Evolutionary conservation across 805 yeast genomes (phyloP), one percentile per base, ranked within the genome.

Genomic region (Myxozyma neotropica): DNA sequence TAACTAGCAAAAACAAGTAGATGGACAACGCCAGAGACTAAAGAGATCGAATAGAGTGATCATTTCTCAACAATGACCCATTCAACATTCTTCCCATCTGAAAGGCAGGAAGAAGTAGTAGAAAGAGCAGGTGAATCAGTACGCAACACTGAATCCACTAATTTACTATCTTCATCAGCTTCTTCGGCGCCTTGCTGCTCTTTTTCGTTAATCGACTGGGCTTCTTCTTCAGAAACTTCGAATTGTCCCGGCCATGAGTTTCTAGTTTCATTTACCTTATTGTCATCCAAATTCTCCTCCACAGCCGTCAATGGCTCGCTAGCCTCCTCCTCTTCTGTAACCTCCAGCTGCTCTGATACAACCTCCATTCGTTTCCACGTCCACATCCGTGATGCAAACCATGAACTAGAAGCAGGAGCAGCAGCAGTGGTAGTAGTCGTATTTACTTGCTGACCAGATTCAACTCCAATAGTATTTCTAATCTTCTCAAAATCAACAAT

Each of bases 31-130:
- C 33, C 33, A 10, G 19, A 23, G 27, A 12, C 8, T 17, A 19
- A 23, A 6, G 12, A 23, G 15, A 19, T 5, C 8, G 15, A 42
- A 42, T 5, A 15, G 8, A 17, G 15, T 23, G 29, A 44, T 17
- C 21, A 44, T 8, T 44, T 44, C 48, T 44, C 48, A 23, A 44
- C 48, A 24, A 44, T 6, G 24, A 44, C 48, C 48, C 48, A 44
- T 15, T 44, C 48, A 27, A 26, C 48, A n/a, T 4, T 23, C 17
- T 44, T 44, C 15, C 17, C 48, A 21, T 44, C 48, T 17, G 48
- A 44, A 44, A 17, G 6, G 17, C 26, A 8, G 8, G 15, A 40
- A 17, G 26, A 5, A 4, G 26, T 21, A n/a, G 45, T 4, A 8
- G 45, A 21, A 19, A 29, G 6, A 7, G 33, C 10, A 29, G 33